Percentiles rank a stretch among this genome's conserved stretches.
phyloP scores from a whole-genome alignment of 2,329 filamentous ascomycete genomes.

The Trichoderma koningiopsis region DNA sequence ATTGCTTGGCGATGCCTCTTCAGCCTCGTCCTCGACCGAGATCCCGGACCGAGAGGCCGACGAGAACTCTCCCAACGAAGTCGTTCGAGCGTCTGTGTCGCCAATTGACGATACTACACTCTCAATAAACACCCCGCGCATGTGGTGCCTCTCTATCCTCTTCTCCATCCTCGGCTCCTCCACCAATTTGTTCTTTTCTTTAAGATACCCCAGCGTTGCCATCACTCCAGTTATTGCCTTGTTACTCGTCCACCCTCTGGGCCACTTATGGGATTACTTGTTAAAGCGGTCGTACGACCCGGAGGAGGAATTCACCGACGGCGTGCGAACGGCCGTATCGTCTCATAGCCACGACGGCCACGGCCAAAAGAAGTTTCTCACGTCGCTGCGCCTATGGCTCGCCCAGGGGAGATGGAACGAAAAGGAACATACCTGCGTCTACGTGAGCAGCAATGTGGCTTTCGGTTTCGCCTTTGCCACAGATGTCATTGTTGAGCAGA shows the following conservation, averaged over 20 bases:
- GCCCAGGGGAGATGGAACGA: slow-evolving; percentile 83
- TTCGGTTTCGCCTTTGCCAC: slow-evolving; percentile 90
- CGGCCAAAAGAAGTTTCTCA: background rate
- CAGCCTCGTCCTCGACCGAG: slow-evolving; percentile 42
- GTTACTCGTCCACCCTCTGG: slow-evolving; percentile 80
- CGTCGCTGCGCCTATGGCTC: slow-evolving; percentile 66
- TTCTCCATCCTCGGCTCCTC: slow-evolving; percentile 81
- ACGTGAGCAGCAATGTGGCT: slow-evolving; percentile 86
- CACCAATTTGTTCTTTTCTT: slow-evolving; percentile 84
- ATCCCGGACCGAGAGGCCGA: slow-evolving; percentile 54
- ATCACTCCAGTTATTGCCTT: slow-evolving; percentile 88
- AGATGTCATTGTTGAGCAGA: slow-evolving; percentile 88
- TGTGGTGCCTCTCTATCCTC: slow-evolving; percentile 80
- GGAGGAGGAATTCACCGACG: slow-evolving; percentile 51
- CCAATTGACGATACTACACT: slow-evolving; percentile 73
- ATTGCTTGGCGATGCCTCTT: slow-evolving; percentile 40
- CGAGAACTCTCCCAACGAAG: slow-evolving; percentile 75
- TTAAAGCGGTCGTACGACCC: slow-evolving; percentile 65
- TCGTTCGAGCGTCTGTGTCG: slow-evolving; percentile 78
- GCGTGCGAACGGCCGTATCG: slow-evolving; percentile 42
- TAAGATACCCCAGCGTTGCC: slow-evolving; percentile 86
- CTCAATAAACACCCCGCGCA: slow-evolving; percentile 85
- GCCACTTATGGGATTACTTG: slow-evolving; percentile 74
- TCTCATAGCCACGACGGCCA: slow-evolving; percentile 15
- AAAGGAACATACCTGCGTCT: slow-evolving; percentile 86